These are phyloP conservation scores for Aspergillus versicolor DNA, from an alignment of 2,329 filamentous ascomycete genomes.

Conservation along the genomic window DNA sequence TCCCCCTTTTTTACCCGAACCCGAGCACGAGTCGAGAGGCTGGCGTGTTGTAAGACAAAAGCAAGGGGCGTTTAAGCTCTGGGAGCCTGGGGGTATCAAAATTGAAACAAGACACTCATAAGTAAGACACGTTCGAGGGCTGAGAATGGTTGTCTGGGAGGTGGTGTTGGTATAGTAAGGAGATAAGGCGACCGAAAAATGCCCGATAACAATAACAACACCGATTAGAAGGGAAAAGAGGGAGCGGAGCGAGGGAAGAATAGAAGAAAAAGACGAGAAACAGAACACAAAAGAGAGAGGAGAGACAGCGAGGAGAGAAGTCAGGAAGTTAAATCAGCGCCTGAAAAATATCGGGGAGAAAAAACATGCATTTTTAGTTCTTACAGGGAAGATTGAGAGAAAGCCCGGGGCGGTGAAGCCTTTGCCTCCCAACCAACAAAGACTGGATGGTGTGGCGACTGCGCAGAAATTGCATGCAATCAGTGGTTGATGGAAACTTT, in stretches of 20 bases:
- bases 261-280: background rate
- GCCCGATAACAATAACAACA: background rate
- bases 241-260: background rate
- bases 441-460: background rate
- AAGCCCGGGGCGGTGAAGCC: background rate
- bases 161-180: background rate
- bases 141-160: background rate
- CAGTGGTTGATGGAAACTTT: background rate
- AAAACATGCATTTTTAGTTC: background rate
- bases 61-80: constrained; percentile 17
- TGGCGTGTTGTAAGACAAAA: constrained; percentile 1
- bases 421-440: constrained; percentile 4
- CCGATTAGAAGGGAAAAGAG: background rate
- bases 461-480: background rate
- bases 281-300: background rate
- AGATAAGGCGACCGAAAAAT: background rate
- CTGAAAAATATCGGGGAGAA: background rate
- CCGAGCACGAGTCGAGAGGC: constrained; percentile 12
- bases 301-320: background rate
- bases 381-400: background rate
- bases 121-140: background rate
- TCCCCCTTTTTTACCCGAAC: constrained; percentile 9
- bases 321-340: background rate
- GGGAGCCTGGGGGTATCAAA: constrained; percentile 5
- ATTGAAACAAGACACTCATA: constrained; percentile 10